Evolutionary conservation across 352 stramenopile species (phyloP).

Genomic region (Pythium periplocum): DNA sequence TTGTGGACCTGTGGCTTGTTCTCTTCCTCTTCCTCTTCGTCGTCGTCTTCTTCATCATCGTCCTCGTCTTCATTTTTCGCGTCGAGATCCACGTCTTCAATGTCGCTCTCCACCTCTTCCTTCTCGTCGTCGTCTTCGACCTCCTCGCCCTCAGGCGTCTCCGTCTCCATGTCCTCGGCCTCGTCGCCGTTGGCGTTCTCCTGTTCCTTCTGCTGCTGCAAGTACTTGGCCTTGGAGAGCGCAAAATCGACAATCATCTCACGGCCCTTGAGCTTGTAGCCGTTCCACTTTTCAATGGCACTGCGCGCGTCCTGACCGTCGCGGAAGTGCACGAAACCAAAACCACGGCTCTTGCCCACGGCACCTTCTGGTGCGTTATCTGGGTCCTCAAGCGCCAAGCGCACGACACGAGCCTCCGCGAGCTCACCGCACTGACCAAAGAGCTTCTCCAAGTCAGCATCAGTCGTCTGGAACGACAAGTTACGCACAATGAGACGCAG

Average conservation of each 20-base stretch:
- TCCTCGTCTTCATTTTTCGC: slow-evolving; percentile 22
- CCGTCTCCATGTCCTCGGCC: slow-evolving; percentile 16
- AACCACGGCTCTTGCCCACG: slow-evolving; percentile 66
- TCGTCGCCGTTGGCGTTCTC: slow-evolving; percentile 23
- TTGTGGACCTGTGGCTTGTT: slow-evolving; percentile 17
- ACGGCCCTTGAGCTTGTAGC: slow-evolving; percentile 71
- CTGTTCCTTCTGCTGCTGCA: slow-evolving; percentile 51
- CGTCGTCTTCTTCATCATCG: slow-evolving; percentile 23
- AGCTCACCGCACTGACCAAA: slow-evolving; percentile 63
- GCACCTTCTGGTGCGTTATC: slow-evolving; percentile 24
- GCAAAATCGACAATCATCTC: slow-evolving; percentile 87
- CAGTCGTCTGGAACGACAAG: slow-evolving; percentile 72
- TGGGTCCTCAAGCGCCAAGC: slow-evolving; percentile 56
- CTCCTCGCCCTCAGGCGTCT: slow-evolving; percentile 11
- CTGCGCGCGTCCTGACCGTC: slow-evolving; percentile 50
- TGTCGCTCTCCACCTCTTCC: slow-evolving; percentile 27
- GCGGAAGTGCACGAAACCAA: slow-evolving; percentile 81
- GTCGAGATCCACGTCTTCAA: slow-evolving; percentile 23
- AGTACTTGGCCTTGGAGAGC: slow-evolving; percentile 72
- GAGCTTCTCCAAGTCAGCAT: slow-evolving; percentile 64
- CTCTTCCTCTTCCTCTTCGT: slow-evolving; percentile 23
- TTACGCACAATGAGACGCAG: slow-evolving; percentile 83
- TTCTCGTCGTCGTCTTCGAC: slow-evolving; percentile 31
- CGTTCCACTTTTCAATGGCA: slow-evolving; percentile 73
- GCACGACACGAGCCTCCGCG: slow-evolving; percentile 69